Conservation (phyloP, 768 basidiomycete species). For the Neoboletus subvelutipes region DNA sequence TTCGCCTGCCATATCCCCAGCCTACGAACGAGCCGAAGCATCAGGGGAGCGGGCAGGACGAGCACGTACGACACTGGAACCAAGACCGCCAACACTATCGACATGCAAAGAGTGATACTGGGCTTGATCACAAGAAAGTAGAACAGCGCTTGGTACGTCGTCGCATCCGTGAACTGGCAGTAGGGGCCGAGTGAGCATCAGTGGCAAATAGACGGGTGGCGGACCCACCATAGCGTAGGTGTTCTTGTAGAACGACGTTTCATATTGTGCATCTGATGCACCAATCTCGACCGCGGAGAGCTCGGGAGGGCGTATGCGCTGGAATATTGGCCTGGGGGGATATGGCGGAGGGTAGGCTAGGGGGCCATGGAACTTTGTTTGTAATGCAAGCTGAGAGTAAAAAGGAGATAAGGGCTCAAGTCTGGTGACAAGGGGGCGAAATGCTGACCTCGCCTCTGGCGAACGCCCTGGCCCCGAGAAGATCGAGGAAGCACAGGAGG, state of each 20-base stretch:
- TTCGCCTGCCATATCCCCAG: conserved; percentile 84
- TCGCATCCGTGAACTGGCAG: conserved; percentile 71
- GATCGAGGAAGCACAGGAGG: conserved; percentile 72
- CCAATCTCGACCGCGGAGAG: conserved; percentile 52
- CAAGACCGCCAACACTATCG: conserved; percentile 52
- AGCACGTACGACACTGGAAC: conserved; percentile 58
- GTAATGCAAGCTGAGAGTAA: conserved; percentile 54
- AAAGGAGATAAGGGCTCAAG: conserved; percentile 15
- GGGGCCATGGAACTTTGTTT: conserved; percentile 68
- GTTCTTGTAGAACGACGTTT: conserved; percentile 79
- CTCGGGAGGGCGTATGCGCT: conserved; percentile 53
- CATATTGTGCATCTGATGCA: conserved; percentile 39
- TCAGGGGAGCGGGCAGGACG: conserved; percentile 65
- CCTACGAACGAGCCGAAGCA: conserved; percentile 60
- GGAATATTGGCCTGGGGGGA: conserved; percentile 74
- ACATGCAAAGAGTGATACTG: conserved; percentile 67
- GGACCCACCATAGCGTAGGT: conserved; percentile 72
- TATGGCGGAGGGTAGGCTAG: conserved; percentile 61
- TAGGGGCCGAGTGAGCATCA: conserved; percentile 7
- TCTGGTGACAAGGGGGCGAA: background rate
- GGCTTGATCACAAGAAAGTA: conserved; percentile 90
- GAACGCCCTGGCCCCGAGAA: conserved; percentile 71
- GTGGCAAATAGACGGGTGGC: background rate
- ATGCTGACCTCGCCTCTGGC: conserved; percentile 64
- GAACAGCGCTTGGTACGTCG: conserved; percentile 82